These are phyloP conservation scores for Clarkia xantiana DNA, from an alignment of 345 rosid genomes.

Conservation along the genomic window DNA sequence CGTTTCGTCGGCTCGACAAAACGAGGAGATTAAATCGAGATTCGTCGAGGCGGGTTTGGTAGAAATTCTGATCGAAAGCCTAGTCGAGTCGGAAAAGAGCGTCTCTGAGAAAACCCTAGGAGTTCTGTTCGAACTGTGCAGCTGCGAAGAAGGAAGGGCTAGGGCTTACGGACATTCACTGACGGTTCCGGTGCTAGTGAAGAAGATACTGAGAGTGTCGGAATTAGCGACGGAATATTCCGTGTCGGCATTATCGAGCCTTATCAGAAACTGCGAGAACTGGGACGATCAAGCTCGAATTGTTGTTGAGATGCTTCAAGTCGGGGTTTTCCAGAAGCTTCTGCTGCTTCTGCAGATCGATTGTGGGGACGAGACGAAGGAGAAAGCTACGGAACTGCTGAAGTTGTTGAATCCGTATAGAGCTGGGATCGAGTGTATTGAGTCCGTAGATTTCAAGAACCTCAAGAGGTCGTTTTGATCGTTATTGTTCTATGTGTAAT, in stretches of 20 bases:
- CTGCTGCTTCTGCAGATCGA: constrained; percentile 41
- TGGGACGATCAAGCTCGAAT: constrained; percentile 11
- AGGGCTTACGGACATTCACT: constrained; percentile 22
- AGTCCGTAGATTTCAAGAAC: constrained; percentile 44
- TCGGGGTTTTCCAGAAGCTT: constrained; percentile 49
- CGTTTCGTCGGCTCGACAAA: constrained; percentile 10
- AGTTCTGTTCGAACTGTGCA: constrained; percentile 15
- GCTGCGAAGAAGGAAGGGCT: constrained; percentile 20
- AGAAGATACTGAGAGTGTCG: constrained; percentile 31
- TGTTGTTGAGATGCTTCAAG: constrained; percentile 30
- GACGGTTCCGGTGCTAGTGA: constrained; percentile 31
- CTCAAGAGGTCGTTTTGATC: constrained; percentile 41
- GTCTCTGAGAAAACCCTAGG: constrained; percentile 22
- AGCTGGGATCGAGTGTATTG: constrained; percentile 39
- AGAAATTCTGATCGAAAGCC: constrained; percentile 13
- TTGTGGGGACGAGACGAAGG: constrained; percentile 29
- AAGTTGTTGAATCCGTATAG: constrained; percentile 46
- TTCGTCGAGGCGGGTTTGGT: constrained; percentile 23
- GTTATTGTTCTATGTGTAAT: too few relatives aligned
- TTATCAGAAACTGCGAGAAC: constrained; percentile 16
- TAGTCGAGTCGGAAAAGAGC: constrained; percentile 20
- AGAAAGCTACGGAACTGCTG: constrained; percentile 43
- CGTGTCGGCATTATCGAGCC: constrained; percentile 30
- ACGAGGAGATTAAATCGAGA: constrained; percentile 5
- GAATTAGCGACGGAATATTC: constrained; percentile 23